A percentile compares a stretch with the other conserved stretches of the same genome.
phyloP scores from a whole-genome alignment of 2,329 filamentous ascomycete genomes.

The Bisporella sp. region DNA sequence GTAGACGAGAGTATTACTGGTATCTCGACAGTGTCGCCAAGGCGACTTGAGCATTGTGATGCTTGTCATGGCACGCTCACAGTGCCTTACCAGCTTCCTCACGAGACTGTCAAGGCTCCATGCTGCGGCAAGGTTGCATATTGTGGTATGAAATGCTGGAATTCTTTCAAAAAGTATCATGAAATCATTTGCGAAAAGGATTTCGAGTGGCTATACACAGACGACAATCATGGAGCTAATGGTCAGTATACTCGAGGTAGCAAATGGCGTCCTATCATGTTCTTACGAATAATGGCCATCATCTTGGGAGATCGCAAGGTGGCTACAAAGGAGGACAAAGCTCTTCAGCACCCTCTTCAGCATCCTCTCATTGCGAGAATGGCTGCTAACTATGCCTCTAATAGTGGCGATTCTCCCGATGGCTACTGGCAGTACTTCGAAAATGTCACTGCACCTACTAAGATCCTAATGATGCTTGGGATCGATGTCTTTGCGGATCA shows the following conservation, averaged over 20 bases:
- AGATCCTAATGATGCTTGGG: conserved; percentile 17
- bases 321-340: neutral
- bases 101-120: conserved; percentile 1
- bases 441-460: conserved; percentile 17
- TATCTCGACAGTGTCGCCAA: conserved; percentile 10
- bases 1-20: conserved; percentile 14
- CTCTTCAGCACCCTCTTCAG: conserved; percentile 13
- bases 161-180: conserved; percentile 16
- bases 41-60: conserved; percentile 16
- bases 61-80: conserved; percentile 17
- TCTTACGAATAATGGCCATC: conserved; percentile 16
- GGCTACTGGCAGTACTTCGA: conserved; percentile 18
- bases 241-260: neutral
- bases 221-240: neutral
- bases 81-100: conserved; percentile 6
- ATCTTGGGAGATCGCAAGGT: conserved; percentile 13
- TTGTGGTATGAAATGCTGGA: conserved; percentile 17
- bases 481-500: conserved; percentile 18
- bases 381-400: conserved; percentile 18
- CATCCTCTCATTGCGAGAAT: conserved; percentile 18
- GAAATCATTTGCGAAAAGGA: conserved; percentile 17
- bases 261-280: conserved; percentile 14
- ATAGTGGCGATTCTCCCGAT: neutral
- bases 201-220: conserved; percentile 17
- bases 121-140: conserved; percentile 19